Conservation (phyloP, 345 rosid genomes). For the Eucalyptus cloeziana region DNA sequence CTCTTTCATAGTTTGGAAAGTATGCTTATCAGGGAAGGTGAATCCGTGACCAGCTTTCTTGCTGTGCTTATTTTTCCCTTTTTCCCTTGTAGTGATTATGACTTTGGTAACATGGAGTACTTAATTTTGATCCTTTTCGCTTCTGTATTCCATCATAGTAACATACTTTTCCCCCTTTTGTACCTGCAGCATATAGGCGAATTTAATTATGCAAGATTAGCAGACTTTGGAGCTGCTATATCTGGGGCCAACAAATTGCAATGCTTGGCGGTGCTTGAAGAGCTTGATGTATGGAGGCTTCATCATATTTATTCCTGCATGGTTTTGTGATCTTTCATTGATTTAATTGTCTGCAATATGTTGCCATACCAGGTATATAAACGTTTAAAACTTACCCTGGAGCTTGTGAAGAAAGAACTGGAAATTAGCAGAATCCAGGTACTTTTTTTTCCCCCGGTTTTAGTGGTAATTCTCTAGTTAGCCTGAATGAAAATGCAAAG, state of each 20-base stretch:
- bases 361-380: conserved; percentile 53
- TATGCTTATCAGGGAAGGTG: background rate
- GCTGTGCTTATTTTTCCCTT: background rate
- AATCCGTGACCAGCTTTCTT: background rate
- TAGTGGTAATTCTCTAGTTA: background rate
- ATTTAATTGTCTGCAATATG: background rate
- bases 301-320: background rate
- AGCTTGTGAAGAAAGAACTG: conserved; percentile 90
- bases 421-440: conserved; percentile 99
- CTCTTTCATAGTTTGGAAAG: background rate
- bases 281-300: conserved; percentile 75
- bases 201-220: conserved; percentile 76
- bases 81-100: background rate
- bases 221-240: conserved; percentile 99
- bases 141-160: background rate
- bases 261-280: conserved; percentile 90
- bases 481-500: background rate
- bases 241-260: conserved; percentile 86
- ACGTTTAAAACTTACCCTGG: conserved; percentile 78
- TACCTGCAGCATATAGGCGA: conserved; percentile 87
- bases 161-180: background rate
- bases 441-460: background rate
- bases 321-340: background rate
- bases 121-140: background rate
- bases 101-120: background rate